Base-by-base conservation (phyloP, 108 stramenopile genomes). In the Fistulifera solaris region DNA sequence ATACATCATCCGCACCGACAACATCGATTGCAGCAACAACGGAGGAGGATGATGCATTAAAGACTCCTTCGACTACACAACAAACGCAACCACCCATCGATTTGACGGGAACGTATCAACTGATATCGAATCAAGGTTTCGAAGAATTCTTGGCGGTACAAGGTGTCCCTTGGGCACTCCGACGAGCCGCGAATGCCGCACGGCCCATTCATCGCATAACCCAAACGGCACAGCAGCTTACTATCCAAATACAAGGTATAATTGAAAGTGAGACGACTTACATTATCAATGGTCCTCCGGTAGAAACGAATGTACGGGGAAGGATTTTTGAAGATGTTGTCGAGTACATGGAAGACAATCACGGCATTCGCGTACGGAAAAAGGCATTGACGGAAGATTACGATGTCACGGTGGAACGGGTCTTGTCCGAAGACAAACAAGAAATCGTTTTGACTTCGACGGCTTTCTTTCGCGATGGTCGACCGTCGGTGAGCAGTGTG, bases 101-200 rank as follows among this genome's bases (percentile, higher is more conserved):
- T 44, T 26, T 80, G 53, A 59, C 68, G 12, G 79, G 79, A 13
- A 40, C 62, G 16, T 80, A 58, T 65, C 76, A 76, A 45, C 53
- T 80, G 22, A 53, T 68, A 14, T 26, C 53, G 19, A 76, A 74
- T 31, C 44, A 71, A 42, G 69, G 76, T 48, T 80, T 74, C 55
- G 75, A 70, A 23, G 63, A 47, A 15, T 70, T 80, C 22, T 44
- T 80, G 38, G 72, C 48, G 21, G 72, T 69, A 1, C 79, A 80
- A 52, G 79, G 79, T n/a, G 70, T 80, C 0, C 70, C 72, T 39
- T 74, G 75, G 69, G 65, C 66, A 11, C 35, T 74, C 6, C 70
- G 75, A 35, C 41, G 51, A 7, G 72, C 75, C 1, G 79, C 75
- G 19, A 64, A 73, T 50, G 48, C 61, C 49, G 75, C 75, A 14